Base-by-base conservation (phyloP, 2,329 filamentous ascomycete species). In the Fusarium circinatum region DNA sequence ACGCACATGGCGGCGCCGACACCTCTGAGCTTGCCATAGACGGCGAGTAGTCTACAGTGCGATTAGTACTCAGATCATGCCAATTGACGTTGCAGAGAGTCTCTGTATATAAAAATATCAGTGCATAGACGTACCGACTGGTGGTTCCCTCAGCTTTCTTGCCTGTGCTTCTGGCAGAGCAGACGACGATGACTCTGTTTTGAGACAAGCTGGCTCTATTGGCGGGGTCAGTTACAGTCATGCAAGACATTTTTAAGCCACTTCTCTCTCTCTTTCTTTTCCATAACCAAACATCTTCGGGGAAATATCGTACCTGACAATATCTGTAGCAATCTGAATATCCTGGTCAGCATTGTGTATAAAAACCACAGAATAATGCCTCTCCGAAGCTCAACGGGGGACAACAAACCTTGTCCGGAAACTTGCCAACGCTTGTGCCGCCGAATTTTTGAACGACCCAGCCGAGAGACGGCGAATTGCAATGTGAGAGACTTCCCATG, bases 401-500 rank as follows among this genome's bases (percentile, higher is more conserved):
- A 83, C 83, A 65, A 79, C 84, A 66, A 79, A 89, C 87, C 84
- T 92, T 92, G 76, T 90, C 88, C 59, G 95, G 92, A 79, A 97
- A 98, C 84, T 98, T 98, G 78, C 96, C 96, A 58, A 98, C 93
- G 80, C 94, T 97, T 59, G 96, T 99, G 58, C 96, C 96, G 71
- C 95, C 95, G 82, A 97, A 98, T 84, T 98, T 98, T 82, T 98
- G 95, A 57, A 98, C 93, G 36, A 97, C 88, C 95, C 95, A 98
- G 75, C 87, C 87, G 73, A 86, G 85, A 52, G 78, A 77, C 62
- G 81, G 78, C 55, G 80, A 76, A 75, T 85, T 85, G 74, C 73
- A 78, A 68, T 79, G 73, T 45, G 77, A 76, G 22, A 79, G 79
- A 70, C 78, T 79, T 62, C 79, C 81, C 82, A 83, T 83, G 48